Conservation (phyloP, 2,329 filamentous ascomycete genomes). For the Ophioceras dolichostomum region DNA sequence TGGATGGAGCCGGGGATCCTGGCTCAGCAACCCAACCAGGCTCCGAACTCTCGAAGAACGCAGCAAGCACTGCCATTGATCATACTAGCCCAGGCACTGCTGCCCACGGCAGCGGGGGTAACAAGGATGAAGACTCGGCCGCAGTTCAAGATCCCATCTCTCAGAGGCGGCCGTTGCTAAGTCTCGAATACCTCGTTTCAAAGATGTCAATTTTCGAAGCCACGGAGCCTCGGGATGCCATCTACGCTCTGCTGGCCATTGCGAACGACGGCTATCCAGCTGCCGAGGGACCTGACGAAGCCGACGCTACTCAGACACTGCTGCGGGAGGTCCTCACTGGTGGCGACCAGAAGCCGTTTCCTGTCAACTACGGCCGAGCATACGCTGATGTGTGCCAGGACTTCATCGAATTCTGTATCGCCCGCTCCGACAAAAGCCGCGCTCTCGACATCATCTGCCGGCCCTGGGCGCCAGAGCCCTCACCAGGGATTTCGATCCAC, state of each 20-base stretch:
- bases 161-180: constrained; percentile 10
- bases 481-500: constrained; percentile 1
- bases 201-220: constrained; percentile 18
- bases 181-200: constrained; percentile 21
- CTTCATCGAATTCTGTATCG: constrained; percentile 20
- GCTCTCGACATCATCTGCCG: constrained; percentile 24
- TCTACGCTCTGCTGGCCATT: constrained; percentile 21
- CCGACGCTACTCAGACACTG: constrained; percentile 5
- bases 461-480: constrained; percentile 19
- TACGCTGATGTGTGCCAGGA: constrained; percentile 19
- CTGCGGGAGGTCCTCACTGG: constrained; percentile 7
- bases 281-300: not conserved
- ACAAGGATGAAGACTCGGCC: not conserved
- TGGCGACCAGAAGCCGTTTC: constrained; percentile 13
- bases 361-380: constrained; percentile 18
- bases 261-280: constrained; percentile 15
- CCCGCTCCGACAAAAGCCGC: constrained; percentile 4
- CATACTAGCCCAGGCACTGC: not conserved
- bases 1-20: not conserved
- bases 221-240: constrained; percentile 15
- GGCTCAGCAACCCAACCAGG: no score
- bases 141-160: not conserved
- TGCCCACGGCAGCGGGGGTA: not conserved
- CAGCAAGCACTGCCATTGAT: no score
- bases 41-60: not conserved